Percentiles rank a stretch among this genome's conserved stretches.
Evolutionary conservation across 23 red algal species (phyloP).

Genomic region (Gracilariopsis chorda): DNA sequence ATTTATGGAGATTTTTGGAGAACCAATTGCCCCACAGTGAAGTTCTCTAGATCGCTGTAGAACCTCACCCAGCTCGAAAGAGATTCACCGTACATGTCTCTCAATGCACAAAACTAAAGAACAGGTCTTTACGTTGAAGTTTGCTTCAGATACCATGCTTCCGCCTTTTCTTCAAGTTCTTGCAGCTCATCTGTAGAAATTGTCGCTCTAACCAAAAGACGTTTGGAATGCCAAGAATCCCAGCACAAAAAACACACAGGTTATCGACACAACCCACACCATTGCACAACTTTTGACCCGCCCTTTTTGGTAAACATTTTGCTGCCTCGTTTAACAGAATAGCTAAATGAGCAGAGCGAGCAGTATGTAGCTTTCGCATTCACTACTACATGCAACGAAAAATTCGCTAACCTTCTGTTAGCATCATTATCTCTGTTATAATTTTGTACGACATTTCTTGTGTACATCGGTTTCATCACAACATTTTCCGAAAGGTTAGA

Average conservation of each 20-base stretch:
- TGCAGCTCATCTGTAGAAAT: not conserved
- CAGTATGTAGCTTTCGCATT: not conserved
- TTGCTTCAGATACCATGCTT: too few relatives aligned
- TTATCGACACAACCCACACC: not conserved
- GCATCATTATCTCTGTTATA: not conserved
- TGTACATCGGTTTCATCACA: not conserved
- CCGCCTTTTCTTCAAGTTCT: not conserved
- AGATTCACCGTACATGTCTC: too few relatives aligned
- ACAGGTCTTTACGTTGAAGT: too few relatives aligned
- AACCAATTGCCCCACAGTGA: too few relatives aligned
- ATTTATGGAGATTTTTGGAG: too few relatives aligned
- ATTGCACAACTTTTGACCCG: not conserved
- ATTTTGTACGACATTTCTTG: not conserved
- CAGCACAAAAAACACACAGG: not conserved
- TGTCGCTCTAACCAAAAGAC: not conserved
- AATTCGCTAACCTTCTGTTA: not conserved
- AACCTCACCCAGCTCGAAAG: too few relatives aligned
- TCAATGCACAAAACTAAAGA: too few relatives aligned
- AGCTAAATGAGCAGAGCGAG: not conserved
- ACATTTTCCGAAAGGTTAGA: not conserved
- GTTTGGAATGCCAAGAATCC: not conserved
- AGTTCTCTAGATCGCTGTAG: too few relatives aligned
- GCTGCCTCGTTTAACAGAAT: not conserved
- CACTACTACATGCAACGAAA: not conserved
- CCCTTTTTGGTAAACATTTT: not conserved